Conservation (phyloP, 768 basidiomycete genomes). For the Pleurotus tuber-regium region DNA sequence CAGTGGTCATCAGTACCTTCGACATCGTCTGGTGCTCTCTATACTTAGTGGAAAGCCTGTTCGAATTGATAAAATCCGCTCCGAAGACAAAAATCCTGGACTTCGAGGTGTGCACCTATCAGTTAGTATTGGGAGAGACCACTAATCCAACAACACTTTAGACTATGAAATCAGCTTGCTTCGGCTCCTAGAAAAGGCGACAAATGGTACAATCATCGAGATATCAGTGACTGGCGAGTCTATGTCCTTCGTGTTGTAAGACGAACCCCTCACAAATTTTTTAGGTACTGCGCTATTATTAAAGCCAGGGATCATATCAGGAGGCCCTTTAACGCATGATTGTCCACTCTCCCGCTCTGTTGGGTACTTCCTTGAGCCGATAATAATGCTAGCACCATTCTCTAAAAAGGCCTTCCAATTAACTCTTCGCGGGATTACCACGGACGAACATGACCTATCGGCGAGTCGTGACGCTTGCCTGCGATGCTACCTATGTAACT, state of each 20-base stretch:
- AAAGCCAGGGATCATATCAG: constrained; percentile 89
- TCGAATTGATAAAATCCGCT: constrained; percentile 82
- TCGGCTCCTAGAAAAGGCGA: constrained; percentile 83
- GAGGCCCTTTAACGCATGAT: constrained; percentile 79
- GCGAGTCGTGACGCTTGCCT: constrained; percentile 39
- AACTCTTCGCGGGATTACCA: constrained; percentile 87
- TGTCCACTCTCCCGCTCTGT: constrained; percentile 87
- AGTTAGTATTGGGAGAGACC: no score
- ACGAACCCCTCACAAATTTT: constrained; percentile 1
- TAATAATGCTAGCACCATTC: constrained; percentile 90
- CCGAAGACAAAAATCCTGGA: constrained; percentile 93
- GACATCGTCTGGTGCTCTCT: constrained; percentile 85
- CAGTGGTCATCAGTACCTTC: constrained; percentile 79
- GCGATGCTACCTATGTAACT: no score
- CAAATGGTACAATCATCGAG: constrained; percentile 93
- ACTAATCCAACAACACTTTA: constrained; percentile 29
- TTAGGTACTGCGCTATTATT: constrained; percentile 88
- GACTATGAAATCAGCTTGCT: constrained; percentile 94
- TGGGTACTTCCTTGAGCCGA: constrained; percentile 91
- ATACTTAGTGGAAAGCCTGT: constrained; percentile 85
- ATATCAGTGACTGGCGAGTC: constrained; percentile 87
- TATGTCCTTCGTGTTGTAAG: not conserved
- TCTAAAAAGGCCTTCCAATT: constrained; percentile 82
- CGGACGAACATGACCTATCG: constrained; percentile 89
- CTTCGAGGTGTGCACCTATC: constrained; percentile 60